phyloP scores from a whole-genome alignment of 768 basidiomycete genomes.

The Stropharia rugosoannulata region DNA sequence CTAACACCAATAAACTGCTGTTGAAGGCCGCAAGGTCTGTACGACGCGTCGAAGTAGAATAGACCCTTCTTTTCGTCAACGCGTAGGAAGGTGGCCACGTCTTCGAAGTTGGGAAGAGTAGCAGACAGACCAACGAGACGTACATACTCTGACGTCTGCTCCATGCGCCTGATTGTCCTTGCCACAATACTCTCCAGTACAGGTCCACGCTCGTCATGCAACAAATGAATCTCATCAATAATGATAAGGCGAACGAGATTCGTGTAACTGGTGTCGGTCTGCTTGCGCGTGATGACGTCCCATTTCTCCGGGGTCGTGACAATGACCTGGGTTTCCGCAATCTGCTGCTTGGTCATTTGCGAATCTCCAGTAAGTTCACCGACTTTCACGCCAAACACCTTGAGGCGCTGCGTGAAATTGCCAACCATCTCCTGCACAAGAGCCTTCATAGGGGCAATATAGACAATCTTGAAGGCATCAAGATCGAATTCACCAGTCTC shows the following conservation, averaged over 20 bases:
- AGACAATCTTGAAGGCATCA: conserved; percentile 93
- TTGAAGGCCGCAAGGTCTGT: conserved; percentile 91
- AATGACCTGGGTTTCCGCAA: conserved; percentile 95
- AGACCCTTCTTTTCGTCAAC: conserved; percentile 90
- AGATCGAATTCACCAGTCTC: conserved; percentile 79
- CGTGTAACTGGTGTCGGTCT: conserved; percentile 94
- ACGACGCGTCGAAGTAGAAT: conserved; percentile 96
- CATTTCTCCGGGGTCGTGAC: conserved; percentile 99
- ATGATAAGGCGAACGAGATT: conserved; percentile 96
- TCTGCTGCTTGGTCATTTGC: conserved; percentile 98
- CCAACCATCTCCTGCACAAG: conserved; percentile 99
- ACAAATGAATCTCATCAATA: conserved; percentile 95
- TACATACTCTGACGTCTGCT: conserved; percentile 91
- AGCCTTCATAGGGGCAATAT: conserved; percentile 99
- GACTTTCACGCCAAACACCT: conserved; percentile 71
- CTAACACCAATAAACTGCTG: conserved; percentile 98
- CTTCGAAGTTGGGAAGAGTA: conserved; percentile 97
- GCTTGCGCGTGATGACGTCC: conserved; percentile 99
- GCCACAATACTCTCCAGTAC: conserved; percentile 92
- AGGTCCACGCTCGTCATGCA: conserved; percentile 98
- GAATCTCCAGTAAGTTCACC: conserved; percentile 96
- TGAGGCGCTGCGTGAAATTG: conserved; percentile 82
- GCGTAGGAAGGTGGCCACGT: conserved; percentile 95
- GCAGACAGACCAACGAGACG: conserved; percentile 95
- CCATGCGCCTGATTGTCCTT: conserved; percentile 89